These are phyloP conservation scores for Colletotrichum sp. DNA, from an alignment of 2,329 filamentous ascomycete species.

Conservation along the genomic window DNA sequence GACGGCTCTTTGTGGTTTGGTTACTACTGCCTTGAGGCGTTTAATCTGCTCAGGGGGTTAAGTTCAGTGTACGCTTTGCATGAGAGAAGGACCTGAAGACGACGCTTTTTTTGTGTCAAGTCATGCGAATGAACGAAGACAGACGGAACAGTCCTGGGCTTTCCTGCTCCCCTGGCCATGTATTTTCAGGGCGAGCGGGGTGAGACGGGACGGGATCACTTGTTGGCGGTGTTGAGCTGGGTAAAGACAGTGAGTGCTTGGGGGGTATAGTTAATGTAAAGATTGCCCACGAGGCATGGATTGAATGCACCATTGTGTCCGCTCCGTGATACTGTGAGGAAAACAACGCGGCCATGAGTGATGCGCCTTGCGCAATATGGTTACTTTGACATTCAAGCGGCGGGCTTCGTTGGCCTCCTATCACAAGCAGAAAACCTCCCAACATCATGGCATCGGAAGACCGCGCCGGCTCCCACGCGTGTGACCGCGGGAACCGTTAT, in stretches of 20 bases:
- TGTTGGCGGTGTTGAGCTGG: not conserved
- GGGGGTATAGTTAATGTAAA: constrained; percentile 10
- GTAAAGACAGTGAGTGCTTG: not conserved
- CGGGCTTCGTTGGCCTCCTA: not conserved
- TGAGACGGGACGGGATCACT: not conserved
- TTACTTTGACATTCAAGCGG: not conserved
- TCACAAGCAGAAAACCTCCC: not conserved
- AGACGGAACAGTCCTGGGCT: not conserved
- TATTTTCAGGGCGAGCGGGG: not conserved
- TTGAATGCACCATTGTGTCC: not conserved
- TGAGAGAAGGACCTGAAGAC: not conserved
- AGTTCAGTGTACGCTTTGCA: constrained; percentile 9
- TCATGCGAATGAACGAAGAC: constrained; percentile 11
- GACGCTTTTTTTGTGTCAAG: not conserved
- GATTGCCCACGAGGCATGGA: not conserved
- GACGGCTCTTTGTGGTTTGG: not conserved
- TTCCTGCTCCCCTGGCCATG: not conserved
- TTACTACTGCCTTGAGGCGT: not conserved
- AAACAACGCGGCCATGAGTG: not conserved
- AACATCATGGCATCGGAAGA: not conserved
- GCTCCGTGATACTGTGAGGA: not conserved
- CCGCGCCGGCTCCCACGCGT: not conserved
- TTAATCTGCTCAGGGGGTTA: constrained; percentile 1
- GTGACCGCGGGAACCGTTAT: not conserved
- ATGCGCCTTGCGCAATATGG: not conserved